A percentile compares a stretch with the other conserved stretches of the same genome.
Evolutionary conservation across 495 filamentous ascomycete species (phyloP).

Genomic region (Podospora pseudopauciseta): DNA sequence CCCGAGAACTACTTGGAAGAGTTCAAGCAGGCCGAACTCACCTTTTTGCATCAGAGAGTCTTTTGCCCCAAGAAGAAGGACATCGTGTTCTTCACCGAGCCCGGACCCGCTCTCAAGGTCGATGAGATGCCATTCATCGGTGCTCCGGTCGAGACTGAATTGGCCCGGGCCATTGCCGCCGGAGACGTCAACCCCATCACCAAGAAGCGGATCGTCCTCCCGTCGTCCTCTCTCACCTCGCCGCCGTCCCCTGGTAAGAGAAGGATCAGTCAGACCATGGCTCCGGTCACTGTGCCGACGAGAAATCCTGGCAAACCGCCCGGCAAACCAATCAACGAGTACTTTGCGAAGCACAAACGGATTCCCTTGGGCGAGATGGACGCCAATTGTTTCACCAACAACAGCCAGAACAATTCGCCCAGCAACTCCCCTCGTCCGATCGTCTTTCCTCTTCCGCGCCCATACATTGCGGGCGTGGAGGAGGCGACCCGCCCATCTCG

Average conservation of each 20-base stretch:
- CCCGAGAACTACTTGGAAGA: slow-evolving; percentile 71
- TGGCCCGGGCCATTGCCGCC: slow-evolving; percentile 71
- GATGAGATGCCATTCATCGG: slow-evolving; percentile 78
- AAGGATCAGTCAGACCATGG: slow-evolving; percentile 38
- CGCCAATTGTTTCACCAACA: slow-evolving; percentile 65
- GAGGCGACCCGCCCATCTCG: slow-evolving; percentile 19
- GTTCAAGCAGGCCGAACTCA: slow-evolving; percentile 82
- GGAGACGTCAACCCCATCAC: slow-evolving; percentile 90
- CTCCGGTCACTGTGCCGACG: slow-evolving; percentile 24
- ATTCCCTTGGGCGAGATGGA: slow-evolving; percentile 83
- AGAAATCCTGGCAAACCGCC: slow-evolving; percentile 55
- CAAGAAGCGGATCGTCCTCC: slow-evolving; percentile 61
- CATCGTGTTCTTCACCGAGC: slow-evolving; percentile 68
- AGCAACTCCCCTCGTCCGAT: slow-evolving; percentile 35
- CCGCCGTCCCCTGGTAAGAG: slow-evolving; percentile 35
- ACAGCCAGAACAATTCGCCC: slow-evolving; percentile 24
- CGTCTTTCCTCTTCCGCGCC: slow-evolving; percentile 47
- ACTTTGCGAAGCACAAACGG: slow-evolving; percentile 68
- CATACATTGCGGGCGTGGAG: slow-evolving; percentile 38
- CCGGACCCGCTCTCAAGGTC: slow-evolving; percentile 54
- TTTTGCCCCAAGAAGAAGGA: slow-evolving; percentile 72
- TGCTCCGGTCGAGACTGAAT: slow-evolving; percentile 57
- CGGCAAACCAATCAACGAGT: slow-evolving; percentile 69
- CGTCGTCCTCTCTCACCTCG: not conserved
- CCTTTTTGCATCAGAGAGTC: slow-evolving; percentile 91